Base-by-base conservation (phyloP, 352 stramenopile genomes). In the Elongisporangium undulatum region DNA sequence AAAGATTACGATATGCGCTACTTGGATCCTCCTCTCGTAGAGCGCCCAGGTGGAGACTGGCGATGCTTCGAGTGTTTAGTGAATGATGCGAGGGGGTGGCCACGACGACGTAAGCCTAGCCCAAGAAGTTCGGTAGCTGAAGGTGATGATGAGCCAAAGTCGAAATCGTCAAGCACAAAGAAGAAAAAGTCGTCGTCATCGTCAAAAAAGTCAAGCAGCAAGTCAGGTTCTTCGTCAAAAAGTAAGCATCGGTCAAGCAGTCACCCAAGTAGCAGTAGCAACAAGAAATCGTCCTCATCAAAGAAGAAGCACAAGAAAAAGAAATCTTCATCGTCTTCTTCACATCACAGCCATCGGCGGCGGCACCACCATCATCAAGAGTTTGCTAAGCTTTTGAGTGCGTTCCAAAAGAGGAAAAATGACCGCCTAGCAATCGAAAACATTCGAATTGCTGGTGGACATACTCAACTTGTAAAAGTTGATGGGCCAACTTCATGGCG, bases 61-160 rank as follows among this genome's bases (percentile, higher is more conserved):
- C 72, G 82, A 20, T 95, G 87, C 62, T 94, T 95, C 61, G 87
- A 95, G 58, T 95, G 87, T 51, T 76, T 95, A 8, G 87, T 95
- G 20, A 95, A 95, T 53, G 85, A 94, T 63, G 83, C 82, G 50
- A 74, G 85, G 3, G 87, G 87, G 0, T 95, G 87, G 87, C 87
- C 87, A 53, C 77, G 82, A 55, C 75, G 71, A 26, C 77, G 63
- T 20, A 75, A 88, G 41, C 63, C 68, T 53, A 61, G 57, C 19
- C 58, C 51, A 34, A 67, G 64, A 39, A 67, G 61, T 12, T 58
- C 61, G 4, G 64, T 56, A 20, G 17, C 52, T 4, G 66, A 73
- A 5, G 26, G n/a, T n/a, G n/a, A 66, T 0, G 68, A 71, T 24
- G 50, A 60, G 12, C 5, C 22, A 4, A 51, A 64, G 16, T 49